Evolutionary conservation across 2,329 filamentous ascomycete genomes (phyloP).

Genomic region (Penicillium sclerotiorum): DNA sequence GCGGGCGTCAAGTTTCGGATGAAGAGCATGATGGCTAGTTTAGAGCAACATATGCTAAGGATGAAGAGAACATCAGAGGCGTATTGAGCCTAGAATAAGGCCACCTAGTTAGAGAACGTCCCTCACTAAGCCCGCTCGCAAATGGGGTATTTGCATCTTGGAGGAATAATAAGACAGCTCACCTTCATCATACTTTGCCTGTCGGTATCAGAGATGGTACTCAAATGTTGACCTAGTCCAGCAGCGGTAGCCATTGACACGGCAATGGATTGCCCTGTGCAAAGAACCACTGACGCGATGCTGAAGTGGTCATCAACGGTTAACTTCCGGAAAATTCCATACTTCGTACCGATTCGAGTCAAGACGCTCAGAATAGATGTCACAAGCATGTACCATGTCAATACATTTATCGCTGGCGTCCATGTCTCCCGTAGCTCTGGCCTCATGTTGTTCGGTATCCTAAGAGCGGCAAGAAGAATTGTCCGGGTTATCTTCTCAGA

Average conservation of each 20-base stretch:
- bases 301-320: neutral
- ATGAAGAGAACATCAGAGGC: neutral
- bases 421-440: no score
- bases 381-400: slow-evolving; percentile 1
- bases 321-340: neutral
- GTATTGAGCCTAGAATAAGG: neutral
- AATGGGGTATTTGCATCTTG: no score
- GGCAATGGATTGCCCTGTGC: neutral
- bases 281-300: slow-evolving; percentile 4
- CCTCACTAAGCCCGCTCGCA: no score
- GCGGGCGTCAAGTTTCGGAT: slow-evolving; percentile 1
- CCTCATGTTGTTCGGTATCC: no score
- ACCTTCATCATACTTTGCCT: slow-evolving; percentile 5
- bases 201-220: no score
- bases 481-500: no score
- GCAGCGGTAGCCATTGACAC: slow-evolving; percentile 2
- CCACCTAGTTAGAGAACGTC: neutral
- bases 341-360: slow-evolving; percentile 1
- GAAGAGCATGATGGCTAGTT: neutral
- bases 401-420: slow-evolving; percentile 6
- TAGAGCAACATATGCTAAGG: slow-evolving; percentile 1
- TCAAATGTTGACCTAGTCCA: slow-evolving; percentile 1
- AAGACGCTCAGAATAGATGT: neutral
- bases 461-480: no score
- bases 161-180: neutral